These are phyloP conservation scores for Dunaliella salina DNA, from an alignment of 163 green algal genomes.

Conservation along the genomic window DNA sequence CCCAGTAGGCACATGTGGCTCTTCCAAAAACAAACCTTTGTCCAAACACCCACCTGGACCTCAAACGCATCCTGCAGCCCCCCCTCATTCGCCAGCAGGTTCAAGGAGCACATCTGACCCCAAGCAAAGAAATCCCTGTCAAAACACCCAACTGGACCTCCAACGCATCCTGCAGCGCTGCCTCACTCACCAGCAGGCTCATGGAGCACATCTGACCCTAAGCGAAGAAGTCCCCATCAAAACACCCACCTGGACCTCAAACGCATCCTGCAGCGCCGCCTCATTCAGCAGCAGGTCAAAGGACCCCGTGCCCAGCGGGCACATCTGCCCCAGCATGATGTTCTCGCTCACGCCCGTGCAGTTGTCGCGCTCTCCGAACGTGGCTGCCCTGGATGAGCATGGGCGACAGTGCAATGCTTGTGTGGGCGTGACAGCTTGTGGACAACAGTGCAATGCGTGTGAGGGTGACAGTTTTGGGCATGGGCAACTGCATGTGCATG, in stretches of 20 bases:
- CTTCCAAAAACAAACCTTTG: too few species aligned
- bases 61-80: conserved; percentile 82
- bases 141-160: conserved; percentile 53
- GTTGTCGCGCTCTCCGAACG: conserved; percentile 81
- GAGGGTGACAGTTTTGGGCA: too few species aligned
- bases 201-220: conserved; percentile 84
- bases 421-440: too few species aligned
- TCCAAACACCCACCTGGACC: conserved; percentile 63
- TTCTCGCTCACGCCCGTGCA: conserved; percentile 91
- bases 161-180: conserved; percentile 76
- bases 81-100: conserved; percentile 88
- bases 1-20: conserved; percentile 82
- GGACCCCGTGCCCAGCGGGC: conserved; percentile 85
- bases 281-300: conserved; percentile 95
- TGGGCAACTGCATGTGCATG: too few species aligned
- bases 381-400: conserved; percentile 61
- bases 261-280: conserved; percentile 73
- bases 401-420: too few species aligned
- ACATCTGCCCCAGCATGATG: conserved; percentile 96
- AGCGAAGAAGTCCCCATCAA: not conserved
- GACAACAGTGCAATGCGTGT: not conserved
- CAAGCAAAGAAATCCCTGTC: too few species aligned
- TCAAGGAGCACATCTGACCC: conserved; percentile 82
- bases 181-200: conserved; percentile 90
- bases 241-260: conserved; percentile 60